These are phyloP conservation scores for Tripterygium wilfordii DNA, from an alignment of 177 flowering plant genomes.

Conservation along the genomic window DNA sequence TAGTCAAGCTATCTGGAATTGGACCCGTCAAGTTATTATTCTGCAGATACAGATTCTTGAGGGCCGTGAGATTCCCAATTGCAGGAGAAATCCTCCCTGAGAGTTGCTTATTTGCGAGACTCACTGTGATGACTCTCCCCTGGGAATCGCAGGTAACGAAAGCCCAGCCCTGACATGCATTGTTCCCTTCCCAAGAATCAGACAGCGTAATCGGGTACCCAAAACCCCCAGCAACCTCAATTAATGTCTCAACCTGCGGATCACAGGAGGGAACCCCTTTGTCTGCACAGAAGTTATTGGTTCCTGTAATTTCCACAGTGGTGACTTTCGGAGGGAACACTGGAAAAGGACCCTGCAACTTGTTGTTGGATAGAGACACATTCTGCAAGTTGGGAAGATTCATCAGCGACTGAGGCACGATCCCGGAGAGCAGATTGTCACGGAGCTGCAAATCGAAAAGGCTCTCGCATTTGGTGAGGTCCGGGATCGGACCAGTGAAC, in stretches of 20 bases:
- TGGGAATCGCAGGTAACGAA: slow-evolving; percentile 45
- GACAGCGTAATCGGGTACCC: slow-evolving; percentile 61
- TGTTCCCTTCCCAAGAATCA: slow-evolving; percentile 69
- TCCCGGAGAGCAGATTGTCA: slow-evolving; percentile 51
- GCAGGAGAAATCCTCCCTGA: slow-evolving; percentile 57
- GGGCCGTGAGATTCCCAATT: slow-evolving; percentile 42
- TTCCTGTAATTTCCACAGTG: slow-evolving; percentile 5
- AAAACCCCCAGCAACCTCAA: slow-evolving; percentile 56
- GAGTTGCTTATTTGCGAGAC: slow-evolving; percentile 38
- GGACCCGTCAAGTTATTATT: slow-evolving; percentile 57
- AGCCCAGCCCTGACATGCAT: slow-evolving; percentile 56
- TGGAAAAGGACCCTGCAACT: slow-evolving; percentile 58
- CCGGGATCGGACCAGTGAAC: slow-evolving; percentile 64
- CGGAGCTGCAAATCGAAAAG: slow-evolving; percentile 56
- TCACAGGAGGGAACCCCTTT: slow-evolving; percentile 65
- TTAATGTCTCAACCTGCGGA: slow-evolving; percentile 48
- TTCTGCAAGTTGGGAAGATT: slow-evolving; percentile 28
- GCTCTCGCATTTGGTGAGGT: slow-evolving; percentile 32
- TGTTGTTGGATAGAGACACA: slow-evolving; percentile 47
- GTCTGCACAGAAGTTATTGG: slow-evolving; percentile 46
- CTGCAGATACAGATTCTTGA: slow-evolving; percentile 38
- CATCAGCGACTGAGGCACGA: slow-evolving; percentile 40
- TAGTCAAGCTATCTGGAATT: slow-evolving; percentile 48
- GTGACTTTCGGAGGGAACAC: slow-evolving; percentile 19
- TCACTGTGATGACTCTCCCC: slow-evolving; percentile 34